A percentile compares a stretch with the other conserved stretches of the same genome.
phyloP scores from a whole-genome alignment of 2,329 filamentous ascomycete genomes.

The Pestalotiopsis sp. region DNA sequence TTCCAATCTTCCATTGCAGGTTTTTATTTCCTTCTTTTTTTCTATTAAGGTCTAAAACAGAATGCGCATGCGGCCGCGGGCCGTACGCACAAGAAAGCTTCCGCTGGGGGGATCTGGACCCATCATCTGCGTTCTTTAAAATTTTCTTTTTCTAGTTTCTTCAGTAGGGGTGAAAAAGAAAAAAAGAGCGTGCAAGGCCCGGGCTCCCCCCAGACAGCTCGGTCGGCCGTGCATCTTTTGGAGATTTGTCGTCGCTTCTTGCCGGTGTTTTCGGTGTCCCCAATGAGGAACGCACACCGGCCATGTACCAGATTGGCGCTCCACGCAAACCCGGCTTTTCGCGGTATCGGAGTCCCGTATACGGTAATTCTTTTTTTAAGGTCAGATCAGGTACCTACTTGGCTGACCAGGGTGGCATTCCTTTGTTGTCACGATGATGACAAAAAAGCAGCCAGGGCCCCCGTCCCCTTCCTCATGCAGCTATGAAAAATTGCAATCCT shows the following conservation, averaged over 20 bases:
- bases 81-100: not conserved
- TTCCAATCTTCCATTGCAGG: not conserved
- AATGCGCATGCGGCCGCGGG: not conserved
- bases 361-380: not conserved
- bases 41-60: not conserved
- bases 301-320: not conserved
- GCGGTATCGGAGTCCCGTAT: not conserved
- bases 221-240: not conserved
- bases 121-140: too few species aligned
- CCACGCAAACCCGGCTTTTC: not conserved
- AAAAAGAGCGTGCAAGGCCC: not conserved
- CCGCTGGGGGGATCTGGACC: not conserved
- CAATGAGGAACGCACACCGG: not conserved
- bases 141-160: too few species aligned
- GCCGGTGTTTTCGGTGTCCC: not conserved
- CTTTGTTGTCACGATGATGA: not conserved
- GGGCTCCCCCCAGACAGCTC: not conserved
- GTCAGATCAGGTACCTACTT: too few species aligned
- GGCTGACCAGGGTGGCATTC: too few species aligned
- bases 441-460: not conserved
- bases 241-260: not conserved
- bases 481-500: not conserved
- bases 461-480: not conserved
- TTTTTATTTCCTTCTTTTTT: not conserved
- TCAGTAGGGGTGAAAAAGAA: not conserved